Percentiles rank a stretch among this genome's conserved stretches.
Evolutionary conservation across 371 early-diverging fungal genomes (phyloP).

Genomic region (Mucor sp.): DNA sequence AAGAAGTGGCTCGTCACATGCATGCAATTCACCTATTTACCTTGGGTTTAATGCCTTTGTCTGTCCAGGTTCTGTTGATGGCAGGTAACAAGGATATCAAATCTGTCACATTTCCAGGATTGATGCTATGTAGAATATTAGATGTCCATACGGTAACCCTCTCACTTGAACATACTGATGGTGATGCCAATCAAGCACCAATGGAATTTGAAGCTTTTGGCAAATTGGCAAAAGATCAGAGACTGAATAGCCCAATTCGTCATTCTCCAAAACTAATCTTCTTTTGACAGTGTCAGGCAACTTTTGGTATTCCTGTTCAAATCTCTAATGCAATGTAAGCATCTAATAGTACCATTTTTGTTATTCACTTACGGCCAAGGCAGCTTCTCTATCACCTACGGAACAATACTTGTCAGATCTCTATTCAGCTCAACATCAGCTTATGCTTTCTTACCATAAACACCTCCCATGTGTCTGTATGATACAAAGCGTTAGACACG

Average conservation of each 20-base stretch:
- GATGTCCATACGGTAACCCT: no score
- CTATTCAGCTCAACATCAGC: no score
- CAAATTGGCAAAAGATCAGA: constrained; percentile 49
- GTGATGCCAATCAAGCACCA: constrained; percentile 56
- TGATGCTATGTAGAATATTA: constrained; percentile 26
- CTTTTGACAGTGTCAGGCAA: constrained; percentile 37
- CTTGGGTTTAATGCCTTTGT: constrained; percentile 47
- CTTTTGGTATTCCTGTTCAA: constrained; percentile 37
- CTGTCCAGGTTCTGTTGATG: constrained; percentile 46
- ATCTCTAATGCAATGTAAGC: constrained; percentile 22
- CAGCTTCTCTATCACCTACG: constrained; percentile 36
- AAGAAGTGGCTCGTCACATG: neutral
- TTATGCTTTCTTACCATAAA: constrained; percentile 32
- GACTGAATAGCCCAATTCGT: constrained; percentile 50
- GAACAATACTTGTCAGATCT: no score
- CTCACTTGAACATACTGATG: constrained; percentile 25
- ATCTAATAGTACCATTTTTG: neutral
- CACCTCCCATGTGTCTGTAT: constrained; percentile 53
- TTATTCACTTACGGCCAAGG: constrained; percentile 27
- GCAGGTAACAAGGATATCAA: constrained; percentile 27
- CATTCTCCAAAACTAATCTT: constrained; percentile 50
- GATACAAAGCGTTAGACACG: neutral
- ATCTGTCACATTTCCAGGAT: constrained; percentile 34
- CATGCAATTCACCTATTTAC: constrained; percentile 12
- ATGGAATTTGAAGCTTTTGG: constrained; percentile 40